Base-by-base conservation (phyloP, 1,284 basidiomycete genomes). In the Microbotryum lychnidis-dioicae region DNA sequence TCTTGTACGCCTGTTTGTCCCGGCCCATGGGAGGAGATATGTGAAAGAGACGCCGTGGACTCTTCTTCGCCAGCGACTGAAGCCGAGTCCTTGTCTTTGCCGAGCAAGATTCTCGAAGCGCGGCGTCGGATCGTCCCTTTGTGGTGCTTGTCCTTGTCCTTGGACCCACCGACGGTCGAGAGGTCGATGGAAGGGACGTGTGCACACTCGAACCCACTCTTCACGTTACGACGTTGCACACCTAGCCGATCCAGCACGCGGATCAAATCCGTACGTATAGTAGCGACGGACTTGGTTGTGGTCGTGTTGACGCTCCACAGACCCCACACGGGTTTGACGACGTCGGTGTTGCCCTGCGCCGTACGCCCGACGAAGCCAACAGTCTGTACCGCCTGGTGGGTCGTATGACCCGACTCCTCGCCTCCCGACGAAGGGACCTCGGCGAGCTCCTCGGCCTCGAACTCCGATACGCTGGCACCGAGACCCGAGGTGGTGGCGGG, bases 181-280 rank as follows among this genome's bases (percentile, higher is more conserved):
- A 94, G 77, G 74, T 94, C 91, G 73, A 97, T 94, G 29, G 89
- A 91, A 0, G 94, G 94, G 55, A 89, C 78, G 74, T 97, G 92
- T 27, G 94, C 87, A 76, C 94, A 98, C 75, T 97, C 94, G 74
- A 93, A 98, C 0, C 94, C 94, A 59, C 84, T 82, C 74, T 86
- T 87, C 70, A 85, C 91, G 74, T 93, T 89, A 47, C 90, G 83
- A 75, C 94, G 91, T 75, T 91, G 90, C 54, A 98, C 87, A 63
- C 93, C 91, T 82, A 97, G 90, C 53, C 91, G 83, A 70, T 94
- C 89, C 49, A 98, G 80, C 2, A 97, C 91, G 20, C 84, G 83
- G 50, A 84, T 81, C 66, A 98, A 86, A 75, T 97, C 92, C 45
- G 81, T 78, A 72, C 91, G 87, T 75, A 97, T 85, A 16, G 84